Evolutionary conservation across 2,329 filamentous ascomycete species (phyloP), one percentile per base, ranked within the genome.

Genomic region (Colletotrichum truncatum): DNA sequence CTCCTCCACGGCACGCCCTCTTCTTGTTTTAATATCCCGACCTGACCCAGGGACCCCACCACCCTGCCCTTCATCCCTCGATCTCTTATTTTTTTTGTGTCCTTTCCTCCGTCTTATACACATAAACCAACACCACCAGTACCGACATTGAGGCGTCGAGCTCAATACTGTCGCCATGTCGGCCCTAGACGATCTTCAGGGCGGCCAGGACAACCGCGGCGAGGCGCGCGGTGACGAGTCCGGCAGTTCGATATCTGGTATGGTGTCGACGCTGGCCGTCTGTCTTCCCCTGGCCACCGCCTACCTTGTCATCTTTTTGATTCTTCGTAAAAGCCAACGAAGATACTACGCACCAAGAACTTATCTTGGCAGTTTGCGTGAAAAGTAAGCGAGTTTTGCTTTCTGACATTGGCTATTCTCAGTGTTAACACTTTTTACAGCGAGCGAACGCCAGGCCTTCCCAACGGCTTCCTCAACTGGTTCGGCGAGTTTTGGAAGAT

Each of bases 391-490:
- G n/a, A n/a, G n/a, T n/a, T n/a, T n/a, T 23, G 12, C 6, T 18
- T 1, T 18, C 48, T 26, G 10, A 3, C 18, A 14, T 28, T 28
- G n/a, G n/a, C 4, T 11, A 8, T 10, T 2, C 5, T 6, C 4
- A 12, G 7, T 1, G 21, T 23, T 63, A 8, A 59, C 34, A 6
- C n/a, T 4, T 6, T 16, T 26, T 18, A 16, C 41, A 84, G 82
- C 65, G 85, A 91, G 71, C 87, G 88, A 56, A 85, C 87, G 11
- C 87, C 87, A 14, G 71, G 79, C 2, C 80, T 89, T 0, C 84
- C 87, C 12, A 82, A 71, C 26, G 88, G 89, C 59, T 68, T 87
- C 3, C 81, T 90, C 68, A 86, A 88, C 70, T 92, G 90, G 90
- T 76, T 91, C 56, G 76, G 76, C n/a, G 76, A 82, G 26, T 90